These are phyloP conservation scores for Pisolithus albus DNA, from an alignment of 768 basidiomycete species.

Conservation along the genomic window DNA sequence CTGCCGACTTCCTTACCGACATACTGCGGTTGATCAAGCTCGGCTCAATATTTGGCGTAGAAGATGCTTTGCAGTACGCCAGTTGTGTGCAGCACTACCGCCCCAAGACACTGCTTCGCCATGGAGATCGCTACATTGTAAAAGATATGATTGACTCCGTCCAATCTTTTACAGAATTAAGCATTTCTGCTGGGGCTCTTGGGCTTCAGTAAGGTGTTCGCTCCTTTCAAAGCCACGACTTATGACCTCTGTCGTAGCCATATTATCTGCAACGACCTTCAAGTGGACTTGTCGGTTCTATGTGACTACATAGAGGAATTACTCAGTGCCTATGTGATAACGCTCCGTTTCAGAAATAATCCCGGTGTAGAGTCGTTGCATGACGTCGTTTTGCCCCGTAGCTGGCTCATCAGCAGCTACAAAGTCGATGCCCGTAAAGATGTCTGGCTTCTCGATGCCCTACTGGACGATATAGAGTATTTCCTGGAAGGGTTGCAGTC, in stretches of 20 bases:
- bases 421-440: slow-evolving; percentile 12
- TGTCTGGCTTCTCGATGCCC: neutral
- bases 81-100: slow-evolving; percentile 16
- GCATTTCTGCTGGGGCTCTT: slow-evolving; percentile 30
- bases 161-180: slow-evolving; percentile 20
- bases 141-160: slow-evolving; percentile 27
- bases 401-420: slow-evolving; percentile 38
- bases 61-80: slow-evolving; percentile 30
- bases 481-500: slow-evolving; percentile 26
- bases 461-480: slow-evolving; percentile 16
- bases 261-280: slow-evolving; percentile 31
- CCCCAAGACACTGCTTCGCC: slow-evolving; percentile 2
- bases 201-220: slow-evolving; percentile 34
- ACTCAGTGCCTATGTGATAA: slow-evolving; percentile 35
- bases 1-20: slow-evolving; percentile 33
- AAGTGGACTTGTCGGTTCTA: slow-evolving; percentile 40
- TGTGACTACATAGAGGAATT: slow-evolving; percentile 49
- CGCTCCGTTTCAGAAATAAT: slow-evolving; percentile 17
- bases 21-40: slow-evolving; percentile 34
- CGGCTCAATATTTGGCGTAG: slow-evolving; percentile 32
- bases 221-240: neutral
- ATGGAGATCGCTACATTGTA: slow-evolving; percentile 21
- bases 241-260: slow-evolving; percentile 30
- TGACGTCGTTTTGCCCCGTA: slow-evolving; percentile 45
- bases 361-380: slow-evolving; percentile 25